phyloP scores from a whole-genome alignment of 148 eudicot species.

The Cornus controversa region DNA sequence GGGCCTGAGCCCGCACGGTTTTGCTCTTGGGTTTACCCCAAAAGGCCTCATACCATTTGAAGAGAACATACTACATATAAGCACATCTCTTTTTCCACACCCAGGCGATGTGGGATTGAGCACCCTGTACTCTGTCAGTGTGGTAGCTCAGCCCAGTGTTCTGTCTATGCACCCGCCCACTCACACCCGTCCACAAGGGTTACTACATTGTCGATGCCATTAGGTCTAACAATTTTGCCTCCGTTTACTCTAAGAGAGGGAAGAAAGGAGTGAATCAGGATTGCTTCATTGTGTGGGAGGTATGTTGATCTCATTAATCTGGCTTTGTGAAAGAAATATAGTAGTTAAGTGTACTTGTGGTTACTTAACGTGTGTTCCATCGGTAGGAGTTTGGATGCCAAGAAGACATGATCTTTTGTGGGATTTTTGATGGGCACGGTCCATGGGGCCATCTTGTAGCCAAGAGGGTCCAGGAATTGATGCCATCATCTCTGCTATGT shows the following conservation, averaged over 20 bases:
- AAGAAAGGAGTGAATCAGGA: slow-evolving; percentile 80
- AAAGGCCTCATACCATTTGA: too few relatives aligned
- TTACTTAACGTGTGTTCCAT: not conserved
- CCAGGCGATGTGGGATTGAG: too few relatives aligned
- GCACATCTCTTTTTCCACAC: too few relatives aligned
- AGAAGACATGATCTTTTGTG: slow-evolving; percentile 78
- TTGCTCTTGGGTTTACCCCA: too few relatives aligned
- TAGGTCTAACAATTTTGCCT: slow-evolving; percentile 30
- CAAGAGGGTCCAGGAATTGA: slow-evolving; percentile 59
- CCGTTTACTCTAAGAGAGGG: slow-evolving; percentile 59
- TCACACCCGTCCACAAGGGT: too few relatives aligned
- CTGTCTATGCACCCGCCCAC: too few relatives aligned
- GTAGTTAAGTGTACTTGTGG: too few relatives aligned
- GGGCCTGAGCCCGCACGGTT: too few relatives aligned
- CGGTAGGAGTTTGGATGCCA: slow-evolving; percentile 75
- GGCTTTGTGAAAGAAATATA: too few relatives aligned
- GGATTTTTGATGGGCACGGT: slow-evolving; percentile 94
- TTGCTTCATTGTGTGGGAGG: slow-evolving; percentile 69
- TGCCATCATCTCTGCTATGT: slow-evolving; percentile 68
- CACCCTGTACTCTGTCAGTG: too few relatives aligned
- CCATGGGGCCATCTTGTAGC: slow-evolving; percentile 89
- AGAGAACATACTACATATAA: too few relatives aligned
- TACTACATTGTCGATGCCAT: slow-evolving; percentile 19
- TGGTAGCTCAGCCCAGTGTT: too few relatives aligned
- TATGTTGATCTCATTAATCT: slow-evolving; percentile 11